These are phyloP conservation scores for Suillus plorans DNA, from an alignment of 768 basidiomycete genomes.

Conservation along the genomic window DNA sequence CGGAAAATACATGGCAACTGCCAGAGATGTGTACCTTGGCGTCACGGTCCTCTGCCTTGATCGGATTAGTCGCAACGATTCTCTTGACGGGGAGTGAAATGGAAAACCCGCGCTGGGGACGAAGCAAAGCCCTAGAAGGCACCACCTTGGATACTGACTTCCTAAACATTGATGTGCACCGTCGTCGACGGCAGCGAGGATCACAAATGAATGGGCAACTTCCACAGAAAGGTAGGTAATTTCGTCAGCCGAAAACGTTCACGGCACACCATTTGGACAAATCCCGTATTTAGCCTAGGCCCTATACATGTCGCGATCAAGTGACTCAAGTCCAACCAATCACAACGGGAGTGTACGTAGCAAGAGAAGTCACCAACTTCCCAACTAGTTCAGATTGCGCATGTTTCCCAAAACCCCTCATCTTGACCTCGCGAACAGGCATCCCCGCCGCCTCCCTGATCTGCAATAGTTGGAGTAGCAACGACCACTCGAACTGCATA, in stretches of 20 bases:
- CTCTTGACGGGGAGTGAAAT: constrained; percentile 57
- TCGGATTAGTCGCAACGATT: constrained; percentile 69
- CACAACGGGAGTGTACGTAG: background rate
- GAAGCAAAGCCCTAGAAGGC: constrained; percentile 42
- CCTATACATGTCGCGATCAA: background rate
- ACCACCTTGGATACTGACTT: constrained; percentile 48
- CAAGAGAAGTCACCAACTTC: constrained; percentile 21
- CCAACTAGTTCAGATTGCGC: constrained; percentile 18
- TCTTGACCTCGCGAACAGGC: constrained; percentile 18
- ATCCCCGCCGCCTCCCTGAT: constrained; percentile 22
- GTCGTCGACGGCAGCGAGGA: constrained; percentile 16
- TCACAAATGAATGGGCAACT: constrained; percentile 2
- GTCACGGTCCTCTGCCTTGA: constrained; percentile 65
- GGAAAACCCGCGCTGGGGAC: constrained; percentile 61
- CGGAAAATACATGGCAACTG: constrained; percentile 10
- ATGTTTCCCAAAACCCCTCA: constrained; percentile 22
- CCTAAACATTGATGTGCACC: constrained; percentile 55
- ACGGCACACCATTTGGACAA: constrained; percentile 1
- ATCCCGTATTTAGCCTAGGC: background rate
- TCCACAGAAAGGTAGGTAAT: constrained; percentile 6
- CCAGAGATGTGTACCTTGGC: constrained; percentile 53
- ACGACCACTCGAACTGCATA: constrained; percentile 30
- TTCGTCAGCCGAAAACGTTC: constrained; percentile 2
- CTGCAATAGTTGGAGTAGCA: constrained; percentile 24
- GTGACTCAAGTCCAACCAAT: constrained; percentile 1